Base-by-base conservation (phyloP, 495 filamentous ascomycete species). In the Glarea lozoyensis region DNA sequence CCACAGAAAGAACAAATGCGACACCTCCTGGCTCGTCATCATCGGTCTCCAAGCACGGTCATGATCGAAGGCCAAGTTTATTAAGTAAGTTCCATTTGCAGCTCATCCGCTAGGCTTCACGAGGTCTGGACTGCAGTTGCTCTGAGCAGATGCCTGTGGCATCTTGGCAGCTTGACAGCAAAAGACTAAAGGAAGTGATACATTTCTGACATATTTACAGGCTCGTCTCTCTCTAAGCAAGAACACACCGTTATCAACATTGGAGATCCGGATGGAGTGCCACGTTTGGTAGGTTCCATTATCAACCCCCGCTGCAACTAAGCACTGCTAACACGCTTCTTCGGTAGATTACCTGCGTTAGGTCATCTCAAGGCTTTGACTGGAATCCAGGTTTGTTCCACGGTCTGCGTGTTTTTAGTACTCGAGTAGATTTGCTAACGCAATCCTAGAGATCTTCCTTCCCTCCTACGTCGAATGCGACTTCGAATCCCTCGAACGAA, bases 221-320 rank as follows among this genome's bases (percentile, higher is more conserved):
- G 79, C 56, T 69, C 74, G 21, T 76, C 77, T 4, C 58, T 84
- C 37, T 70, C 69, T 29, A 75, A 79, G 55, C 66, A 78, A 43
- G 79, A 84, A 59, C 77, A 76, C 50, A 82, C 73, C 2, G 79
- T 82, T 13, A 70, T 84, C 53, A 81, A 82, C 52, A 75, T 84
- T 40, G 78, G 73, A 15, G 69, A 79, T 31, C 67, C 70, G 4
- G 76, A 81, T 43, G 75, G 75, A 18, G 69, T 69, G 13, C 75
- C 76, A 16, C 64, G 79, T 37, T 61, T 84, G 66, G 79, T 82
- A 61, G 61, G 76, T 53, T 40, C 17, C 18, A 31, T 7, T 29
- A 27, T n/a, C 44, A 37, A 40, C 1, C 17, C n/a, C 10, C 20
- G 38, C 16, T 7, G 9, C 7, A 32, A 17, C 7, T 37, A 17